phyloP scores from a whole-genome alignment of 345 rosid genomes.

The Linum usitatissimum region DNA sequence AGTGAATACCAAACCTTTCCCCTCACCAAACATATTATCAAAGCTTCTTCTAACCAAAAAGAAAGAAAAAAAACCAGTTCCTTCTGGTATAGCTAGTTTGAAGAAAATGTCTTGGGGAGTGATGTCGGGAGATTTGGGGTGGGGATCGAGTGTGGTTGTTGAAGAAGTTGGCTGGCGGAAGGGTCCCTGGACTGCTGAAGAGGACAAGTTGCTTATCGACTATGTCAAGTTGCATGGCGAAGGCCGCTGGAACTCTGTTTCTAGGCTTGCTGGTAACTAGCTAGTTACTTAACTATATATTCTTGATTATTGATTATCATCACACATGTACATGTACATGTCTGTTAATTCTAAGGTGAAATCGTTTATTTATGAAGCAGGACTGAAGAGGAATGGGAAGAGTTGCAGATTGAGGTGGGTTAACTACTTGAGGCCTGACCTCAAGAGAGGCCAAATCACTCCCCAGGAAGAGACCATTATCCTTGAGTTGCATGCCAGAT shows the following conservation, averaged over 20 bases:
- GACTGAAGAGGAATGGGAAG: slow-evolving; percentile 83
- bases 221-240: slow-evolving; percentile 71
- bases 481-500: slow-evolving; percentile 74
- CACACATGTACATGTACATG: too few relatives aligned
- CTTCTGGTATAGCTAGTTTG: too few relatives aligned
- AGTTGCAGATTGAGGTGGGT: slow-evolving; percentile 96
- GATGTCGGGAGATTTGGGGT: slow-evolving; percentile 48
- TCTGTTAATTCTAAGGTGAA: too few relatives aligned
- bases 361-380: slow-evolving; percentile 17
- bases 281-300: too few relatives aligned
- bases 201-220: slow-evolving; percentile 65
- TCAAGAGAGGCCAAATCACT: slow-evolving; percentile 85
- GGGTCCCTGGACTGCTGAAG: slow-evolving; percentile 95
- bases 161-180: slow-evolving; percentile 63
- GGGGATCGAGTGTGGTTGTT: slow-evolving; percentile 39
- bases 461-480: slow-evolving; percentile 82
- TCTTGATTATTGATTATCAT: too few relatives aligned
- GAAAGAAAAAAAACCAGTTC: too few relatives aligned
- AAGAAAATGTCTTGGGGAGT: slow-evolving; percentile 50
- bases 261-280: slow-evolving; percentile 61
- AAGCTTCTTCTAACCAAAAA: too few relatives aligned
- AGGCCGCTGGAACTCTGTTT: slow-evolving; percentile 91
- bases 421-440: slow-evolving; percentile 86
- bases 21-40: slow-evolving; percentile 1
- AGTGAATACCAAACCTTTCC: slow-evolving; percentile 8